Conservation (phyloP, 1,284 basidiomycete genomes). For the Erythrobasidium hasegawianum region DNA sequence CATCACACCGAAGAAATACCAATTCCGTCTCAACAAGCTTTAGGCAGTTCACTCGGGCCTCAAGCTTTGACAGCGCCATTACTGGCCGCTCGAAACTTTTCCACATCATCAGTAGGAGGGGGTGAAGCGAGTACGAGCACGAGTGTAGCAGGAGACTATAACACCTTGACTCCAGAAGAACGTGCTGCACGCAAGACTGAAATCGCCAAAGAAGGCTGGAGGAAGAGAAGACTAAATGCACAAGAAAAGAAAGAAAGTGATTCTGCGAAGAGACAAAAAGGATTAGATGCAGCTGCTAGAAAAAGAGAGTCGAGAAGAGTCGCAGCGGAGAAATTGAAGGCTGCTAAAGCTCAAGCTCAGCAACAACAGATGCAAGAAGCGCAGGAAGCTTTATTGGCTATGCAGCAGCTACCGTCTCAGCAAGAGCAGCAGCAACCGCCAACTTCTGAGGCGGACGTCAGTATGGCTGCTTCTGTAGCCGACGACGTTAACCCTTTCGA, state of each 20-base stretch:
- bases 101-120: not conserved
- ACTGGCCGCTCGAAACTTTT: not conserved
- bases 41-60: no score
- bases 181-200: slow-evolving; percentile 30
- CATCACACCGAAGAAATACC: no score
- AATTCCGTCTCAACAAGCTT: no score
- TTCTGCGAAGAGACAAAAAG: slow-evolving; percentile 8
- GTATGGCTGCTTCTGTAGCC: not conserved
- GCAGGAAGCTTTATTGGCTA: no score
- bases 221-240: slow-evolving; percentile 19
- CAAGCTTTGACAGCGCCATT: not conserved
- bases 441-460: no score
- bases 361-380: not conserved
- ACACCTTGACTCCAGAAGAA: not conserved
- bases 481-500: no score
- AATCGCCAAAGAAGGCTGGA: slow-evolving; percentile 35
- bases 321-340: no score
- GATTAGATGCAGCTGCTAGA: slow-evolving; percentile 4
- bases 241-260: slow-evolving; percentile 16
- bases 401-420: no score
- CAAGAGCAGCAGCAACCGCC: no score
- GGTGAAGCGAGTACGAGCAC: not conserved
- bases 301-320: no score
- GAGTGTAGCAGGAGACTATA: not conserved
- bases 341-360: not conserved